These are phyloP conservation scores for Chondrus crispus DNA, from an alignment of 23 red algal species.

Conservation along the genomic window DNA sequence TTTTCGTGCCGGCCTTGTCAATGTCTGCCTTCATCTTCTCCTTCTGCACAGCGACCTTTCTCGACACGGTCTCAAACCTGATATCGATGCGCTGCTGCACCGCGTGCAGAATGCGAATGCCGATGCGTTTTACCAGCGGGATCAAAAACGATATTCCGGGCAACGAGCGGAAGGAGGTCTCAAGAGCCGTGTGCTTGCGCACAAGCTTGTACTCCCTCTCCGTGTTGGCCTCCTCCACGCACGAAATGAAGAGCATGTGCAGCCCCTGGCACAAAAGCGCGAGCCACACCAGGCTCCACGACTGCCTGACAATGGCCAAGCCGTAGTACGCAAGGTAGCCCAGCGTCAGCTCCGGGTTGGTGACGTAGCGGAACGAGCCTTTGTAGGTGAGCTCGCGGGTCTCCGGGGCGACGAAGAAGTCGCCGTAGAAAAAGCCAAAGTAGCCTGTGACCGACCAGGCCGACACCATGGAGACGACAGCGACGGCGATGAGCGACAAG, in stretches of 20 bases:
- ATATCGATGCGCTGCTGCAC: too few relatives aligned
- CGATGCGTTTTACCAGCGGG: too few relatives aligned
- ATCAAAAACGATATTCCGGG: not conserved
- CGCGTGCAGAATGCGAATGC: too few relatives aligned
- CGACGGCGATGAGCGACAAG: conserved; percentile 43
- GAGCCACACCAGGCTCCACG: conserved; percentile 63
- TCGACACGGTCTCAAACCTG: too few relatives aligned
- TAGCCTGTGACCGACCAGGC: conserved; percentile 60
- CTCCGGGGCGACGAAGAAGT: conserved; percentile 88
- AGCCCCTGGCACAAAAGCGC: conserved; percentile 65
- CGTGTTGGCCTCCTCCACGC: conserved; percentile 81
- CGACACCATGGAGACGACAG: conserved; percentile 39
- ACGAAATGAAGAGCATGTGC: conserved; percentile 67
- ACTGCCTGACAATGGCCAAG: conserved; percentile 61
- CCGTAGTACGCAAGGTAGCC: conserved; percentile 89
- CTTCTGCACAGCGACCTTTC: not conserved
- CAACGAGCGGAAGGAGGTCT: not conserved
- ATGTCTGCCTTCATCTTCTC: conserved; percentile 43
- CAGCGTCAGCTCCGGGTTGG: conserved; percentile 76
- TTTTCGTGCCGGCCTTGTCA: conserved; percentile 4
- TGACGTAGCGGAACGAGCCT: conserved; percentile 89
- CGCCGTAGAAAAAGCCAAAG: conserved; percentile 87
- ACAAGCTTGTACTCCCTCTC: conserved; percentile 39
- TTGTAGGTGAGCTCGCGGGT: conserved; percentile 29
- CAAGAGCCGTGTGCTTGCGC: conserved; percentile 41